A percentile compares a stretch with the other conserved stretches of the same genome.
Conservation (phyloP, 805 yeast species). For the Tetrapisispora phaffii region DNA sequence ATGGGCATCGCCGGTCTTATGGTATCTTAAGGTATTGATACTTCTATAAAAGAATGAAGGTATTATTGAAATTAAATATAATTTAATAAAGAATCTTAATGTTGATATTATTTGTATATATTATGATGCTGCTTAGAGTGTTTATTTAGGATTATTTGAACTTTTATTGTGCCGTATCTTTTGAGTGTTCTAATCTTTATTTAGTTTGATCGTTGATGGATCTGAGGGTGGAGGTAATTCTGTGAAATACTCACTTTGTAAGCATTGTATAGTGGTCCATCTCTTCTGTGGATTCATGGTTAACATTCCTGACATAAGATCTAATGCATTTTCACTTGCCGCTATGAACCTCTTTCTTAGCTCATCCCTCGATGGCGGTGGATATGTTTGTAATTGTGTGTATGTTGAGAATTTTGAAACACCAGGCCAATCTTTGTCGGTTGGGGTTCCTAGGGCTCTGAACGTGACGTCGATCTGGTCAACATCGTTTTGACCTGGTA, state of each 20-base stretch:
- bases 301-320: slow-evolving; percentile 62
- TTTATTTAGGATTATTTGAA: too few relatives aligned
- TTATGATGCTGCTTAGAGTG: too few relatives aligned
- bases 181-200: neutral
- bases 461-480: slow-evolving; percentile 92
- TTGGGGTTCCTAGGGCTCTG: slow-evolving; percentile 92
- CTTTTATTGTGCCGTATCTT: neutral
- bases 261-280: slow-evolving; percentile 52
- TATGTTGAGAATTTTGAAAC: slow-evolving; percentile 72
- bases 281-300: slow-evolving; percentile 71
- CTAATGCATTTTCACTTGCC: slow-evolving; percentile 77
- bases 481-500: slow-evolving; percentile 84
- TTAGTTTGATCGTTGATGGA: slow-evolving; percentile 29
- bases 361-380: slow-evolving; percentile 75
- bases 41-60: too few relatives aligned
- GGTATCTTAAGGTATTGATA: too few relatives aligned
- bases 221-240: slow-evolving; percentile 70
- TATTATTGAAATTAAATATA: too few relatives aligned
- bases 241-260: slow-evolving; percentile 55
- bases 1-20: too few relatives aligned
- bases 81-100: too few relatives aligned
- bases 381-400: slow-evolving; percentile 63
- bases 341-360: slow-evolving; percentile 78
- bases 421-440: slow-evolving; percentile 85
- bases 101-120: too few relatives aligned